Percentiles rank a stretch among this genome's conserved stretches.
Evolutionary conservation across 352 stramenopile genomes (phyloP).

Genomic region (Phytophthora colocasiae): DNA sequence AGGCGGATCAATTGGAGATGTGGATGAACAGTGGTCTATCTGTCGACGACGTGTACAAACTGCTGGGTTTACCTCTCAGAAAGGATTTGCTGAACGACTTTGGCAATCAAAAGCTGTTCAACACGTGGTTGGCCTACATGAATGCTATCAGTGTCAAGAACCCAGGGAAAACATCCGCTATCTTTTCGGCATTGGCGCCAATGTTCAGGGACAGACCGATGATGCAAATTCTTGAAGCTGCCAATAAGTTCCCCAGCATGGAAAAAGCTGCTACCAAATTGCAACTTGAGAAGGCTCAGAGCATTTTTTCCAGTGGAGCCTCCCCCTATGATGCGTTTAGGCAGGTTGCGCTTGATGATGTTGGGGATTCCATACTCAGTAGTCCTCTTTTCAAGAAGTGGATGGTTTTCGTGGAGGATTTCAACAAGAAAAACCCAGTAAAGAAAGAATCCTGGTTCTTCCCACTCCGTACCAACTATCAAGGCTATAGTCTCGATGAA

Average conservation of each 20-base stretch:
- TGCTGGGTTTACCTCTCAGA: neutral
- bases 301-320: neutral
- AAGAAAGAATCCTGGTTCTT: neutral
- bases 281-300: neutral
- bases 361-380: neutral
- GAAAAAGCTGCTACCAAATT: neutral
- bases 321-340: neutral
- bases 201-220: neutral
- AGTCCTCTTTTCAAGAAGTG: neutral
- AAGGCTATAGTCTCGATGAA: neutral
- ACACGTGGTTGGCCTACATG: neutral
- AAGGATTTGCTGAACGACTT: neutral
- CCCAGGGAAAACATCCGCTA: neutral
- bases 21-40: neutral
- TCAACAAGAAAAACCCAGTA: constrained; percentile 1
- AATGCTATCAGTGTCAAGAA: neutral
- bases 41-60: neutral
- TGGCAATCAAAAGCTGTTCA: neutral
- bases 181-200: neutral
- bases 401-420: neutral
- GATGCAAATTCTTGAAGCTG: neutral
- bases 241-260: too few species aligned
- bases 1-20: too few species aligned
- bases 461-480: neutral
- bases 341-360: neutral